These are phyloP conservation scores for Lodderomyces metapsilosis DNA, from an alignment of 1,139 yeast species.

Conservation along the genomic window DNA sequence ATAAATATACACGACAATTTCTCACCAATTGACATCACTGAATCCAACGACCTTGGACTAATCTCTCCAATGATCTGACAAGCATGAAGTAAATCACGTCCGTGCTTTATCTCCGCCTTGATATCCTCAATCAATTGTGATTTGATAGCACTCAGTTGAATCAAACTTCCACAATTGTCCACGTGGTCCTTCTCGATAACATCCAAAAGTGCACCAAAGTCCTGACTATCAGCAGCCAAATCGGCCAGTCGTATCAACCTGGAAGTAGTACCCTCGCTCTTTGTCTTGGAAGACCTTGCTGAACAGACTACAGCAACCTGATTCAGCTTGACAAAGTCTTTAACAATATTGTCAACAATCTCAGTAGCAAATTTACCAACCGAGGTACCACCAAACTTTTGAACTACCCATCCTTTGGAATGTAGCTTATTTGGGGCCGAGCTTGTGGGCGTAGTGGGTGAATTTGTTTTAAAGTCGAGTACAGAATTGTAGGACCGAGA, in stretches of 20 bases:
- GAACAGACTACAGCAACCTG: conserved; percentile 96
- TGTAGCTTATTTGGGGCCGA: conserved; percentile 5
- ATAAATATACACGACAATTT: conserved; percentile 86
- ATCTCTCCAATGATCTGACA: conserved; percentile 91
- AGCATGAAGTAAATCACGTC: conserved; percentile 73
- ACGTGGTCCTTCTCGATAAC: conserved; percentile 77
- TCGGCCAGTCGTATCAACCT: conserved; percentile 80
- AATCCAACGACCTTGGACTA: conserved; percentile 81
- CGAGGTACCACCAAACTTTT: conserved; percentile 97
- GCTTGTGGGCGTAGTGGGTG: conserved; percentile 14
- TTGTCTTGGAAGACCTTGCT: conserved; percentile 88
- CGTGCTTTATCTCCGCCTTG: conserved; percentile 61
- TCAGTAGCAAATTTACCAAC: conserved; percentile 90
- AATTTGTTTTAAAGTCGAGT: conserved; percentile 30
- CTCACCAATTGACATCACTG: conserved; percentile 92
- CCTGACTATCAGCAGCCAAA: conserved; percentile 57
- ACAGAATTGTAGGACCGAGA: conserved; percentile 40
- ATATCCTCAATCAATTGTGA: conserved; percentile 56
- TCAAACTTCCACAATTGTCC: conserved; percentile 59
- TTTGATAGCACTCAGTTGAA: conserved; percentile 46
- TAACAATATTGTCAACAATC: conserved; percentile 81
- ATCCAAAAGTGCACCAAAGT: conserved; percentile 52
- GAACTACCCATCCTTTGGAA: conserved; percentile 71
- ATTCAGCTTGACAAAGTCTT: conserved; percentile 55
- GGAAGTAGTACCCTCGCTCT: conserved; percentile 93